A percentile compares a stretch with the other conserved stretches of the same genome.
These are phyloP conservation scores for Aureobasidium sp. DNA, from an alignment of 2,329 filamentous ascomycete species.

Conservation along the genomic window DNA sequence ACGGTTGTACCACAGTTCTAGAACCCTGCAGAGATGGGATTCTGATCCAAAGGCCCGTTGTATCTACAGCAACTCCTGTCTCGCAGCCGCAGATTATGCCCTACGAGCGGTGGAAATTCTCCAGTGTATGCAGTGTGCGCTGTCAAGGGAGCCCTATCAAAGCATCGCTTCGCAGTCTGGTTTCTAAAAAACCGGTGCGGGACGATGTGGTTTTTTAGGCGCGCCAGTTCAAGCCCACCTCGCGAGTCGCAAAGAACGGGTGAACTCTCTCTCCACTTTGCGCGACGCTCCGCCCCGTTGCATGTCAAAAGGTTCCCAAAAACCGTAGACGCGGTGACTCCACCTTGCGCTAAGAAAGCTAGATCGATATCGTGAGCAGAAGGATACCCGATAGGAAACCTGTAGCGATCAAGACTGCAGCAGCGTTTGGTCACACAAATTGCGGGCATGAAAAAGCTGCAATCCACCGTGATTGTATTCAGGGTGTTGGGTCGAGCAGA, in stretches of 20 bases:
- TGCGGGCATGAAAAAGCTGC: background rate
- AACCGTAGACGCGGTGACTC: background rate
- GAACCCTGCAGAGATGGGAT: background rate
- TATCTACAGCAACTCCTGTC: background rate
- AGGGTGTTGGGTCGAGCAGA: background rate
- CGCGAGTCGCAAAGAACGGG: background rate
- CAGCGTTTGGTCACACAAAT: constrained; percentile 6
- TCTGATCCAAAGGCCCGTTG: background rate
- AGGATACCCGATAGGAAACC: background rate
- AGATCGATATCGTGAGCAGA: background rate
- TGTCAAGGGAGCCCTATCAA: background rate
- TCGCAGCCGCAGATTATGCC: background rate
- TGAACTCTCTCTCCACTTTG: constrained; percentile 8
- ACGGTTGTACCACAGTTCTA: constrained; percentile 5
- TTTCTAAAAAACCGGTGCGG: background rate
- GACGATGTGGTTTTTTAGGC: constrained; percentile 1
- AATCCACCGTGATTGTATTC: background rate
- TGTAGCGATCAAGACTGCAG: background rate
- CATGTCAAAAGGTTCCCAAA: constrained; percentile 3
- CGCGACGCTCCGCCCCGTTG: constrained; percentile 13
- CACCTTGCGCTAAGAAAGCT: constrained; percentile 7
- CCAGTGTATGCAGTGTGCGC: background rate
- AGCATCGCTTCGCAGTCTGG: background rate
- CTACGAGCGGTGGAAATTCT: background rate
- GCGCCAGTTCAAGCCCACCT: background rate